phyloP scores from a whole-genome alignment of 441 rosid species.

The Populus tomentosa region DNA sequence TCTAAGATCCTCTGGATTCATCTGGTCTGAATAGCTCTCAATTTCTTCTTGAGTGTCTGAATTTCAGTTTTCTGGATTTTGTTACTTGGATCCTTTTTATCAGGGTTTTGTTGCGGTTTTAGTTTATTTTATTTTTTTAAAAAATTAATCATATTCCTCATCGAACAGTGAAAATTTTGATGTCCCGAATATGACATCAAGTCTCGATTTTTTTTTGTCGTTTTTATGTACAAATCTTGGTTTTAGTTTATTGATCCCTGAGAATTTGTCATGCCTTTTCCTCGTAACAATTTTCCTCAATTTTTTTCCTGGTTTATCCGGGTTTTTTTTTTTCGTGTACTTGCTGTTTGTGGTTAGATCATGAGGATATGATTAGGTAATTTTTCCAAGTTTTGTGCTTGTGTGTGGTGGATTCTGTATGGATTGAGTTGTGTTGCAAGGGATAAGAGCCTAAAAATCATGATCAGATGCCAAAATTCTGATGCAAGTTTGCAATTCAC shows the following conservation, averaged over 20 bases:
- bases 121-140: background rate
- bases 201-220: background rate
- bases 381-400: background rate
- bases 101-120: conserved; percentile 48
- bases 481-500: conserved; percentile 2
- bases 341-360: conserved; percentile 20
- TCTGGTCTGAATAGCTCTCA: conserved; percentile 8
- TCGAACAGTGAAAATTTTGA: background rate
- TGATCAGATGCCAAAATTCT: conserved; percentile 9
- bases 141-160: background rate
- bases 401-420: background rate
- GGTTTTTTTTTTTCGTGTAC: background rate
- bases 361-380: conserved; percentile 20
- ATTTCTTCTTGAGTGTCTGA: conserved; percentile 14
- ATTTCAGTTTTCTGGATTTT: background rate
- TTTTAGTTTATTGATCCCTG: background rate
- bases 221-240: background rate
- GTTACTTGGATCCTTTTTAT: conserved; percentile 24
- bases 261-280: background rate
- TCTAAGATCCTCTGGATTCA: conserved; percentile 28
- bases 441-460: conserved; percentile 1
- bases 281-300: background rate
- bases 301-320: conserved; percentile 2
- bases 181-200: conserved; percentile 2
- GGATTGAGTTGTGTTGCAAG: background rate